Percentiles rank a stretch among this genome's conserved stretches.
These are phyloP conservation scores for Cladosporium cucumerinum DNA, from an alignment of 2,329 filamentous ascomycete species.

Conservation along the genomic window DNA sequence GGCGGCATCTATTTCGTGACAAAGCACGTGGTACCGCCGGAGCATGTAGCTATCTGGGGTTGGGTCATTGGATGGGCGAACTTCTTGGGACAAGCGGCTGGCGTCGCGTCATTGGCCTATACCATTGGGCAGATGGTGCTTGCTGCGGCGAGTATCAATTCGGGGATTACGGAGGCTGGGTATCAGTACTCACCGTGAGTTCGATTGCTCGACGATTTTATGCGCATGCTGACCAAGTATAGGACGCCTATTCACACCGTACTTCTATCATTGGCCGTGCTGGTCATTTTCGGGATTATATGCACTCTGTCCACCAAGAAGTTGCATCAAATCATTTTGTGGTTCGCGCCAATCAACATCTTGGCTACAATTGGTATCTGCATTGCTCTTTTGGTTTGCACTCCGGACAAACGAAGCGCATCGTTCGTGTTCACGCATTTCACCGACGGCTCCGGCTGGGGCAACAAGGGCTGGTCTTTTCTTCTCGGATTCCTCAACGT, in stretches of 20 bases:
- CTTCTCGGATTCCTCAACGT: conserved; percentile 60
- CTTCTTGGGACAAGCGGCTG: conserved; percentile 50
- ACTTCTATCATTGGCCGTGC: conserved; percentile 53
- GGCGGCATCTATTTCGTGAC: conserved; percentile 68
- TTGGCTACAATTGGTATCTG: conserved; percentile 60
- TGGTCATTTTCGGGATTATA: conserved; percentile 57
- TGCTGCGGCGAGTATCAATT: conserved; percentile 61
- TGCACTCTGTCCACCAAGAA: conserved; percentile 61
- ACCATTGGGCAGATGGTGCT: conserved; percentile 60
- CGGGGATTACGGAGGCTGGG: conserved; percentile 46
- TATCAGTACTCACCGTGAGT: conserved; percentile 58
- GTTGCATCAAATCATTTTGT: conserved; percentile 58
- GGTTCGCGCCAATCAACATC: conserved; percentile 66
- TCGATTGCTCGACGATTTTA: background rate
- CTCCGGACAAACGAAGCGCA: conserved; percentile 53
- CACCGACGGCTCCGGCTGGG: conserved; percentile 52
- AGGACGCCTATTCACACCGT: conserved; percentile 59
- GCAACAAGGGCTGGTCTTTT: conserved; percentile 53
- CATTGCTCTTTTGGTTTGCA: conserved; percentile 56
- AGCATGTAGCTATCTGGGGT: conserved; percentile 59
- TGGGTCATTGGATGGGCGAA: conserved; percentile 45
- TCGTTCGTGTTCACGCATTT: conserved; percentile 54
- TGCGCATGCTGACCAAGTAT: conserved; percentile 15
- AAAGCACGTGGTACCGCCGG: conserved; percentile 56
- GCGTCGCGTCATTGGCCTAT: conserved; percentile 48